phyloP scores from a whole-genome alignment of 352 stramenopile genomes.

The Pythium phragmitis region DNA sequence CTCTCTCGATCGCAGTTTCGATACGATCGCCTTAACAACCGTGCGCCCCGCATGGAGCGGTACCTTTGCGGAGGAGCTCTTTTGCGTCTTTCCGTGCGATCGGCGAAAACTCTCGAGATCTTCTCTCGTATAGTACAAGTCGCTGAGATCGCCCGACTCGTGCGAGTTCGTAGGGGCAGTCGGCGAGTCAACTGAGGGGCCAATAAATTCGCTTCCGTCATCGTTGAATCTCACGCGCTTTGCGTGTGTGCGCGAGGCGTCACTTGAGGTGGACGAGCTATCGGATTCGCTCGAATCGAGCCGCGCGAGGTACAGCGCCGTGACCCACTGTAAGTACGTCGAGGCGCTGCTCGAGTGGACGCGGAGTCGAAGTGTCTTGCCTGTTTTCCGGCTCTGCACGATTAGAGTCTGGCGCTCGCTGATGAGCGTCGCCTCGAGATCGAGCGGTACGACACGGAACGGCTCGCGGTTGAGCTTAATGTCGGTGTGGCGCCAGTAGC shows the following conservation, averaged over 20 bases:
- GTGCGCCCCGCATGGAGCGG: slow-evolving; percentile 1
- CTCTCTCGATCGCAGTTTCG: slow-evolving; percentile 3
- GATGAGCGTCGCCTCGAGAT: slow-evolving; percentile 15
- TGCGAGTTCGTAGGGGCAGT: neutral
- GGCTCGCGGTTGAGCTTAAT: slow-evolving; percentile 22
- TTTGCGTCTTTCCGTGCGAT: neutral
- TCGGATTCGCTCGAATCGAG: slow-evolving; percentile 9
- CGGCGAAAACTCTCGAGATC: slow-evolving; percentile 18
- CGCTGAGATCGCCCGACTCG: slow-evolving; percentile 9
- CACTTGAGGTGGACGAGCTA: neutral
- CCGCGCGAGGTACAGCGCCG: slow-evolving; percentile 25
- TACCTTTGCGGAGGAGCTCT: neutral
- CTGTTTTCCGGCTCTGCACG: slow-evolving; percentile 1
- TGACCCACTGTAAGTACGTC: slow-evolving; percentile 28
- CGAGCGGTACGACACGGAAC: slow-evolving; percentile 11
- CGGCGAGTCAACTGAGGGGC: neutral
- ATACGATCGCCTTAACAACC: slow-evolving; percentile 13
- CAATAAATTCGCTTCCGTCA: slow-evolving; percentile 3
- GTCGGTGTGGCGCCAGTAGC: slow-evolving; percentile 14
- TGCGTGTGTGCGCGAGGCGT: neutral
- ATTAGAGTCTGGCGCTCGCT: slow-evolving; percentile 17
- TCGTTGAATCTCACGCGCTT: slow-evolving; percentile 30
- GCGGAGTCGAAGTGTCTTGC: slow-evolving; percentile 14
- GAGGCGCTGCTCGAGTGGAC: slow-evolving; percentile 12
- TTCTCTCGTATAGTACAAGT: slow-evolving; percentile 20